Conservation (phyloP, 1,284 basidiomycete genomes). For the Sporisorium exsertum region DNA sequence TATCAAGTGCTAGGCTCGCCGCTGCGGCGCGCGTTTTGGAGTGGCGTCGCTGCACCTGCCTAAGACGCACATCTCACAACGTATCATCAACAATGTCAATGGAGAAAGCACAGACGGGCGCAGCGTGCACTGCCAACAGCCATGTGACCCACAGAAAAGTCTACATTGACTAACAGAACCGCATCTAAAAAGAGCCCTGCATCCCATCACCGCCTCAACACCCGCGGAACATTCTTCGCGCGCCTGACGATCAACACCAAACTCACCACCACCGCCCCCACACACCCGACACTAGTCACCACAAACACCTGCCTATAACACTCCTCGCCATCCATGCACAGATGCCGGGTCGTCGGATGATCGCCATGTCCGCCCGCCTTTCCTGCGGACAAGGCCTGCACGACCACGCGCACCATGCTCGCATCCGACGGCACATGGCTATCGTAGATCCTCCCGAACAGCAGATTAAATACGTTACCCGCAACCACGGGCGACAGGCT, state of each 20-base stretch:
- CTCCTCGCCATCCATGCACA: conserved; percentile 63
- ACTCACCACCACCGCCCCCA: conserved; percentile 49
- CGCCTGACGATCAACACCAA: conserved; percentile 50
- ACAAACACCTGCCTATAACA: conserved; percentile 66
- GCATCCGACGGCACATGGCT: conserved; percentile 33
- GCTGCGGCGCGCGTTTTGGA: conserved; percentile 24
- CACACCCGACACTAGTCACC: conserved; percentile 54
- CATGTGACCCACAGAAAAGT: no score
- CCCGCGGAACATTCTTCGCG: conserved; percentile 14
- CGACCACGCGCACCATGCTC: neutral
- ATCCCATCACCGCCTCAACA: conserved; percentile 5
- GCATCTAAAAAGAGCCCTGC: neutral
- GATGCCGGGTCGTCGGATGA: conserved; percentile 30
- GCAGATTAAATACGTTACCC: conserved; percentile 84
- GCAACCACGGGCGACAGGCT: conserved; percentile 81
- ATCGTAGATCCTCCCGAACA: conserved; percentile 76
- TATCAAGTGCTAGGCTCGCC: conserved; percentile 24
- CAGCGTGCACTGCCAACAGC: no score
- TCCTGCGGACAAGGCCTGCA: conserved; percentile 6
- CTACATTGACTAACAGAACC: no score
- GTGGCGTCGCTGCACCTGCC: neutral
- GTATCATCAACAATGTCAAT: neutral
- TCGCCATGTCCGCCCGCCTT: neutral
- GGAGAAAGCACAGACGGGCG: neutral
- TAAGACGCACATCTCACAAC: no score